phyloP scores from a whole-genome alignment of 2,329 filamentous ascomycete species.

The Claviceps humidiphila region DNA sequence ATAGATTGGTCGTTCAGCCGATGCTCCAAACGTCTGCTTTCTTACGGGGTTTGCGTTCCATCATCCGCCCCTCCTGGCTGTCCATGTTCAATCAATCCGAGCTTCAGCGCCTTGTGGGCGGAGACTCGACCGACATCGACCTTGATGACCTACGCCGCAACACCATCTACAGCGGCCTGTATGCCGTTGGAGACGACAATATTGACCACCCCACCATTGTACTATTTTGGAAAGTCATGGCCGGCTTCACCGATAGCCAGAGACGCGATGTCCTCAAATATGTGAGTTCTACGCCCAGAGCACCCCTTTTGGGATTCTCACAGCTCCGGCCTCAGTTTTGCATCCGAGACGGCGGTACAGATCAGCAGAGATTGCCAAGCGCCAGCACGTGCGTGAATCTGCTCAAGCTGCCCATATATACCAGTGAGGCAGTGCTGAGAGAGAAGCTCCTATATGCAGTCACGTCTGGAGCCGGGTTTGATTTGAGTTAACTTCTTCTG shows the following conservation, averaged over 20 bases:
- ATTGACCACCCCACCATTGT: conserved; percentile 74
- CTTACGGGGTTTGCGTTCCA: conserved; percentile 68
- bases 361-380: conserved; percentile 66
- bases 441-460: conserved; percentile 83
- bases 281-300: conserved; percentile 83
- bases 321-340: conserved; percentile 77
- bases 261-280: conserved; percentile 84
- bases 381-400: conserved; percentile 95
- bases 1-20: conserved; percentile 72
- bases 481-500: conserved; percentile 44
- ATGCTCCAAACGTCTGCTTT: conserved; percentile 76
- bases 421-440: conserved; percentile 47
- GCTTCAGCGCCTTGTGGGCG: conserved; percentile 83
- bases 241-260: conserved; percentile 59
- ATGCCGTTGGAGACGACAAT: conserved; percentile 77
- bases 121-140: conserved; percentile 75
- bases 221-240: conserved; percentile 87
- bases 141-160: conserved; percentile 73
- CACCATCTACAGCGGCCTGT: conserved; percentile 79
- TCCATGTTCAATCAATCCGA: conserved; percentile 98
- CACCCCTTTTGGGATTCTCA: conserved; percentile 77
- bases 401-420: conserved; percentile 80
- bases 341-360: conserved; percentile 59
- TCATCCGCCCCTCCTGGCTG: conserved; percentile 86
- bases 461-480: conserved; percentile 83